phyloP scores from a whole-genome alignment of 768 basidiomycete species.

The Naganishia kalamii region DNA sequence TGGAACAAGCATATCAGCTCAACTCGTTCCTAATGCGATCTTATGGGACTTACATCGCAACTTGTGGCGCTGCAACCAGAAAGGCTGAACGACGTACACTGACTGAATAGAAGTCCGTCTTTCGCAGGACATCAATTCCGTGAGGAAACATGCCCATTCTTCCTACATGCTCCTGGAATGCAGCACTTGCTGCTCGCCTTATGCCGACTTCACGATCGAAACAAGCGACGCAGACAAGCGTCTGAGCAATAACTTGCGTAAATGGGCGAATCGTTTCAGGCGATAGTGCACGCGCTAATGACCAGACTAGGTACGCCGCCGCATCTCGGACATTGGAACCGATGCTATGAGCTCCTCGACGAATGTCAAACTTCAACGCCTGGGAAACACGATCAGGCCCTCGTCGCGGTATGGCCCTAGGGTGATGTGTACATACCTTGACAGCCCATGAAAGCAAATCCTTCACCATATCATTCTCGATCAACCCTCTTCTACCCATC shows the following conservation, averaged over 20 bases:
- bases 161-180: slow-evolving; percentile 95
- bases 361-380: slow-evolving; percentile 87
- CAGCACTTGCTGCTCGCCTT: slow-evolving; percentile 89
- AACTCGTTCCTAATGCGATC: not conserved
- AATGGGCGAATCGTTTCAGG: slow-evolving; percentile 54
- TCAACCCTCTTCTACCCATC: slow-evolving; percentile 73
- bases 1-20: not conserved
- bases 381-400: slow-evolving; percentile 39
- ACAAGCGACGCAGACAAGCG: slow-evolving; percentile 69
- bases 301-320: slow-evolving; percentile 90
- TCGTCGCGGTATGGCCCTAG: slow-evolving; percentile 20
- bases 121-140: slow-evolving; percentile 85
- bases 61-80: slow-evolving; percentile 72
- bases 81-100: slow-evolving; percentile 79
- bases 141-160: slow-evolving; percentile 81
- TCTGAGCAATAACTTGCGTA: slow-evolving; percentile 60
- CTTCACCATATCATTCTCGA: slow-evolving; percentile 56
- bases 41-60: slow-evolving; percentile 59
- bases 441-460: slow-evolving; percentile 70
- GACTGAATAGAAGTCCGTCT: slow-evolving; percentile 92
- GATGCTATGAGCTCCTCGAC: slow-evolving; percentile 85
- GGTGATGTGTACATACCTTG: slow-evolving; percentile 54
- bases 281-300: slow-evolving; percentile 67
- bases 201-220: slow-evolving; percentile 94
- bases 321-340: slow-evolving; percentile 93